Conservation (phyloP, 2,329 filamentous ascomycete genomes). For the Thyridium curvatum region DNA sequence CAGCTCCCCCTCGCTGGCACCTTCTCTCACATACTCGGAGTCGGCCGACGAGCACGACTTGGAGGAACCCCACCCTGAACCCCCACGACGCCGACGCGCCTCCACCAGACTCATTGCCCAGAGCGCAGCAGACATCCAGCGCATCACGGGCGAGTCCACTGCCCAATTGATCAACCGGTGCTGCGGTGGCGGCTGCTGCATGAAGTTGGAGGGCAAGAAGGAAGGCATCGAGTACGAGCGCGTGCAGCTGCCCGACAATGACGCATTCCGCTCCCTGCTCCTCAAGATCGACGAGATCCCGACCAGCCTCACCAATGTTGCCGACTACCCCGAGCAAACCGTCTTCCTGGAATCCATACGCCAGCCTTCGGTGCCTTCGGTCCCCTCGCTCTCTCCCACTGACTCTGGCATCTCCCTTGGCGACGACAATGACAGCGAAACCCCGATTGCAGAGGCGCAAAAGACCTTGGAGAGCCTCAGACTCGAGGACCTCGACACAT, state of each 20-base stretch:
- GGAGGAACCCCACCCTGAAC: conserved; percentile 39
- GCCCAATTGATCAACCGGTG: conserved; percentile 56
- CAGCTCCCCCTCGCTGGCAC: conserved; percentile 43
- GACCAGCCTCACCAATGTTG: conserved; percentile 63
- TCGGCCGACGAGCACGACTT: conserved; percentile 49
- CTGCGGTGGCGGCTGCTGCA: conserved; percentile 59
- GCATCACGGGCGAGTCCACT: conserved; percentile 58
- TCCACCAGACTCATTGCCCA: conserved; percentile 63
- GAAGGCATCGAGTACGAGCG: conserved; percentile 44
- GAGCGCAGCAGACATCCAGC: conserved; percentile 54
- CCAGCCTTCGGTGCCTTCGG: conserved; percentile 21
- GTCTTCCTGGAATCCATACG: conserved; percentile 61
- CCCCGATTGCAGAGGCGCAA: conserved; percentile 9
- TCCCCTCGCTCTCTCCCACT: conserved; percentile 30
- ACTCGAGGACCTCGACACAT: conserved; percentile 45
- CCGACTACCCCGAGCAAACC: conserved; percentile 68
- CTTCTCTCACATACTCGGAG: conserved; percentile 58
- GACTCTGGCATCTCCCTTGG: conserved; percentile 43
- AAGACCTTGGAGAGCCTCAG: conserved; percentile 19
- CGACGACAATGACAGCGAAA: conserved; percentile 11
- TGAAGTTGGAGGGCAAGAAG: conserved; percentile 38
- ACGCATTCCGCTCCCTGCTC: conserved; percentile 73
- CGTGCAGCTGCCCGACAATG: conserved; percentile 65
- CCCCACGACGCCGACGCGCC: conserved; percentile 51
- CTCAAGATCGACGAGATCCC: conserved; percentile 73